phyloP scores from a whole-genome alignment of 495 filamentous ascomycete species.

The Glutinoglossum americanum region DNA sequence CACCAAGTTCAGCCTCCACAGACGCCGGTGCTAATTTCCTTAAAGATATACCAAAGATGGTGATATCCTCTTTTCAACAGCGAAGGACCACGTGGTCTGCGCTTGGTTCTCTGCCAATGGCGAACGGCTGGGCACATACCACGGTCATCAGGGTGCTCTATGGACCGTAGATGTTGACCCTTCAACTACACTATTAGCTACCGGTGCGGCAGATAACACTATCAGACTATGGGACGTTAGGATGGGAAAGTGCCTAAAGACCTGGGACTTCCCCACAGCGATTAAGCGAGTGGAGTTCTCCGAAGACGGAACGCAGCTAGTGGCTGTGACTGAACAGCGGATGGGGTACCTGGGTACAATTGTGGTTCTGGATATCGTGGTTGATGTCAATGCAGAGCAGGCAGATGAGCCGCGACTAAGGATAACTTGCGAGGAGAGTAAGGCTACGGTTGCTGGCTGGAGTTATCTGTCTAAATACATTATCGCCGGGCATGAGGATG shows the following conservation, averaged over 20 bases:
- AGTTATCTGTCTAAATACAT: slow-evolving; percentile 83
- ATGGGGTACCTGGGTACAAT: slow-evolving; percentile 89
- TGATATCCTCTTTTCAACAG: slow-evolving; percentile 89
- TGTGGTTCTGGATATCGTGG: slow-evolving; percentile 66
- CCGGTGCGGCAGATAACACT: slow-evolving; percentile 92
- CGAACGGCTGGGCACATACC: slow-evolving; percentile 86
- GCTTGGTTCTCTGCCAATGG: slow-evolving; percentile 88
- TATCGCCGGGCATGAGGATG: slow-evolving; percentile 93
- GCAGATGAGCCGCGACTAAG: slow-evolving; percentile 54
- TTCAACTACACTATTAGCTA: slow-evolving; percentile 78
- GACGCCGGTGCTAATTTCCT: background rate
- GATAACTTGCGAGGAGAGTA: slow-evolving; percentile 83
- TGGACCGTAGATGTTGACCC: slow-evolving; percentile 98
- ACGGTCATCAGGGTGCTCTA: slow-evolving; percentile 89
- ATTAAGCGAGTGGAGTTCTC: slow-evolving; percentile 94
- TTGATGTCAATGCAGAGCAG: slow-evolving; percentile 64
- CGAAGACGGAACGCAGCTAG: slow-evolving; percentile 67
- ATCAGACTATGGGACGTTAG: slow-evolving; percentile 92
- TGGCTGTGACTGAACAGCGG: slow-evolving; percentile 94
- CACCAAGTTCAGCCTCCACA: too few relatives aligned
- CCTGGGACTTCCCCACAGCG: slow-evolving; percentile 88
- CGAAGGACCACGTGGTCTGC: slow-evolving; percentile 94
- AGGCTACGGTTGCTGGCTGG: slow-evolving; percentile 93
- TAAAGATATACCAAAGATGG: slow-evolving; percentile 77
- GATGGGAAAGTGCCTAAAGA: slow-evolving; percentile 80